phyloP scores from a whole-genome alignment of 139 green algal species.

The Chlorella sp. region DNA sequence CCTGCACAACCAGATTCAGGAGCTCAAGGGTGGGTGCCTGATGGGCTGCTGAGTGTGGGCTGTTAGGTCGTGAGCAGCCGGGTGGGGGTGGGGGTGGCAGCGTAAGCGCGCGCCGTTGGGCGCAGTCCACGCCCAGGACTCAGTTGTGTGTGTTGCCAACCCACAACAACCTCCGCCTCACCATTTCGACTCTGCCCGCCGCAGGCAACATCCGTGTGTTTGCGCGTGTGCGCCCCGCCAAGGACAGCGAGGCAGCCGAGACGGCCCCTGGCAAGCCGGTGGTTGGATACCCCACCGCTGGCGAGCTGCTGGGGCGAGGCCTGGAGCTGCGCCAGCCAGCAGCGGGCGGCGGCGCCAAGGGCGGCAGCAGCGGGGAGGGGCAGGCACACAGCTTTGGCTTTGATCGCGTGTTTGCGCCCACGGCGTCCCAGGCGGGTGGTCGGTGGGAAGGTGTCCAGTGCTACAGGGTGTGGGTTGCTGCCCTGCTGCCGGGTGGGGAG shows the following conservation, averaged over 20 bases:
- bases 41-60: too few species aligned
- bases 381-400: constrained; percentile 79
- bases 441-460: neutral
- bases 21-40: constrained; percentile 62
- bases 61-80: too few species aligned
- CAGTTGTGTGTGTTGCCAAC: too few species aligned
- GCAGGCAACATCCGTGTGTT: constrained; percentile 91
- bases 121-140: too few species aligned
- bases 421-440: constrained; percentile 2
- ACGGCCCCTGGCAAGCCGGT: constrained; percentile 11
- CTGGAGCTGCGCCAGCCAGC: constrained; percentile 45
- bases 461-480: neutral
- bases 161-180: too few species aligned
- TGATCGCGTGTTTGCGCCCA: constrained; percentile 76
- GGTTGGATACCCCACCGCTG: constrained; percentile 50
- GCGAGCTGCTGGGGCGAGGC: constrained; percentile 47
- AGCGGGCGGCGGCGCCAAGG: constrained; percentile 17
- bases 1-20: constrained; percentile 81
- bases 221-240: constrained; percentile 74
- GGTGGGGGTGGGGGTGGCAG: too few species aligned
- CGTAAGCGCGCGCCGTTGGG: too few species aligned
- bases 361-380: constrained; percentile 6
- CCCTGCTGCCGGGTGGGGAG: too few species aligned
- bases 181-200: too few species aligned
- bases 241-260: constrained; percentile 21